Conservation (phyloP, 257 asterid species). For the Eucommia ulmoides region DNA sequence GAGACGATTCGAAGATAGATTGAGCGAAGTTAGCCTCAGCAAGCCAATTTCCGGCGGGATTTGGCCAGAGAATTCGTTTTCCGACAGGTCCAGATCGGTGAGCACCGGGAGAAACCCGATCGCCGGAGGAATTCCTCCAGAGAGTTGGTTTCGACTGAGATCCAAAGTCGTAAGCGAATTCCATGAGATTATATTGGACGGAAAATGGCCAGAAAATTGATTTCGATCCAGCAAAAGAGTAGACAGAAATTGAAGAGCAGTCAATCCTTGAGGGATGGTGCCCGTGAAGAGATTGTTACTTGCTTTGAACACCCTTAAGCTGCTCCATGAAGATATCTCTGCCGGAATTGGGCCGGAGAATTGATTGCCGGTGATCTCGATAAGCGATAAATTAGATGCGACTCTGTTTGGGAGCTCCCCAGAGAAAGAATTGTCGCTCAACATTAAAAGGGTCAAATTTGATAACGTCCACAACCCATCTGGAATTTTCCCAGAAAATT, state of each 20-base stretch:
- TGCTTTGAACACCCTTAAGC: slow-evolving; percentile 31
- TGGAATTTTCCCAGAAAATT: slow-evolving; percentile 49
- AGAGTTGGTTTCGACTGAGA: slow-evolving; percentile 49
- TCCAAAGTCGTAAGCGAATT: slow-evolving; percentile 27
- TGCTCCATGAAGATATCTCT: slow-evolving; percentile 43
- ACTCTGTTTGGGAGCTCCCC: slow-evolving; percentile 50
- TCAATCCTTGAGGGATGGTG: slow-evolving; percentile 44
- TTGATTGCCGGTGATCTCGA: slow-evolving; percentile 49
- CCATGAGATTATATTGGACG: slow-evolving; percentile 59
- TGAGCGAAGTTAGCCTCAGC: slow-evolving; percentile 22
- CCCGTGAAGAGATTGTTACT: slow-evolving; percentile 54
- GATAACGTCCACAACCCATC: slow-evolving; percentile 45
- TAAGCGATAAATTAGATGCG: slow-evolving; percentile 17
- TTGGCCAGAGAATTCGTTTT: slow-evolving; percentile 50
- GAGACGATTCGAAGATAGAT: slow-evolving; percentile 64
- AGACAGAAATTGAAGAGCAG: slow-evolving; percentile 34
- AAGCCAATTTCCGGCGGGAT: slow-evolving; percentile 45
- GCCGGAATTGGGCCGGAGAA: slow-evolving; percentile 60
- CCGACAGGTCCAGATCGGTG: slow-evolving; percentile 49
- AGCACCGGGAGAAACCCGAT: slow-evolving; percentile 40
- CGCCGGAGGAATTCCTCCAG: slow-evolving; percentile 58
- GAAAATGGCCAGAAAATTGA: slow-evolving; percentile 49
- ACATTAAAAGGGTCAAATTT: slow-evolving; percentile 18
- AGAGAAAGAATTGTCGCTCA: slow-evolving; percentile 40
- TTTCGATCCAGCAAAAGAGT: slow-evolving; percentile 45